Evolutionary conservation across 2,329 filamentous ascomycete genomes (phyloP).

Genomic region (Aspergillus aculeatus): DNA sequence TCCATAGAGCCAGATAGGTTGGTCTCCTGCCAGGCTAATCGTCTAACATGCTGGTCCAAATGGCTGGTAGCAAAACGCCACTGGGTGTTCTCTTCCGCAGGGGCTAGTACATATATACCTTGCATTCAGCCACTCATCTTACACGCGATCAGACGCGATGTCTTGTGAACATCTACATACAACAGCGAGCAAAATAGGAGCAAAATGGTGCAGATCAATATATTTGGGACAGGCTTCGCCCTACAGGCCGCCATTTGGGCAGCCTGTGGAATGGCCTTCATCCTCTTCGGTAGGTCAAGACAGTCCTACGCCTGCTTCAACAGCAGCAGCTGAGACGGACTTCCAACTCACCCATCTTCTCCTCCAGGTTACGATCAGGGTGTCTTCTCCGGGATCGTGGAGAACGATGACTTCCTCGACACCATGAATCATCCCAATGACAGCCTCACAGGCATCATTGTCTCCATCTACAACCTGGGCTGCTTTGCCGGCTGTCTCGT

Average conservation of each 20-base stretch:
- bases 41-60: not conserved
- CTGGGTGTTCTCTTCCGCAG: not conserved
- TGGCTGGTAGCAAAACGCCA: not conserved
- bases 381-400: constrained; percentile 50
- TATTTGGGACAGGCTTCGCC: constrained; percentile 24
- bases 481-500: constrained; percentile 40
- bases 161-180: not conserved
- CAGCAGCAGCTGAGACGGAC: not conserved
- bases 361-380: constrained; percentile 49
- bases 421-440: constrained; percentile 41
- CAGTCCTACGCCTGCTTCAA: not conserved
- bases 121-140: not conserved
- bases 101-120: not conserved
- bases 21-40: not conserved
- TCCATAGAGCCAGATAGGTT: not conserved
- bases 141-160: not conserved
- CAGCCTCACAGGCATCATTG: constrained; percentile 44
- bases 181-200: not conserved
- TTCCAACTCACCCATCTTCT: not conserved
- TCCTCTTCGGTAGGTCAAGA: constrained; percentile 24
- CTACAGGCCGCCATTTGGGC: constrained; percentile 24
- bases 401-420: constrained; percentile 46
- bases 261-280: constrained; percentile 26
- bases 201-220: constrained; percentile 24
- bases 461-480: constrained; percentile 46